Conservation (phyloP, 2,329 filamentous ascomycete genomes). For the Metarhizium sp. region DNA sequence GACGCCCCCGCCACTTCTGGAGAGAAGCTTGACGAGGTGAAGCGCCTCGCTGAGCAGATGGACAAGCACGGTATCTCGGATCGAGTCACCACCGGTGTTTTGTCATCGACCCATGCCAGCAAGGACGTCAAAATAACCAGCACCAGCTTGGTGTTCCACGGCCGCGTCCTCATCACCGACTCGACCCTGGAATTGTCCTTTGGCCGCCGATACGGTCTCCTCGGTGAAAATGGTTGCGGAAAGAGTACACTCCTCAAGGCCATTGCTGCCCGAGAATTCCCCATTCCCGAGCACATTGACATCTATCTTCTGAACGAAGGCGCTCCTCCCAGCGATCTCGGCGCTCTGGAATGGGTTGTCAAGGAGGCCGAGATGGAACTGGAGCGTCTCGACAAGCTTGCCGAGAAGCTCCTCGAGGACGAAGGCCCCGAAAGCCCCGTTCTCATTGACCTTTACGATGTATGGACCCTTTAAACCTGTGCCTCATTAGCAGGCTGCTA, state of each 20-base stretch:
- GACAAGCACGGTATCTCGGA: constrained; percentile 95
- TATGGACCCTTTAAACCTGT: constrained; percentile 31
- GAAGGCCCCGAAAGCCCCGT: constrained; percentile 86
- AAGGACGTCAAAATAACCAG: constrained; percentile 97
- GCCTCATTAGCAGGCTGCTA: constrained; percentile 4
- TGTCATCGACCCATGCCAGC: constrained; percentile 74
- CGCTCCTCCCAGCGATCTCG: constrained; percentile 77
- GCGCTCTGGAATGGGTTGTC: constrained; percentile 95
- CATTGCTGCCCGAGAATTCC: constrained; percentile 87
- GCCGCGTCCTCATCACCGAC: constrained; percentile 90
- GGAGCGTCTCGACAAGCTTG: constrained; percentile 76
- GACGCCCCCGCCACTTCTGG: constrained; percentile 61
- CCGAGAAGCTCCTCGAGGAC: constrained; percentile 83
- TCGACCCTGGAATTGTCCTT: constrained; percentile 88
- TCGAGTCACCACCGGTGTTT: constrained; percentile 94
- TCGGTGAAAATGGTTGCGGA: constrained; percentile 98
- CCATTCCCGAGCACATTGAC: constrained; percentile 92
- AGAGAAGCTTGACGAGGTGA: constrained; percentile 69
- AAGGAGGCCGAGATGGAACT: constrained; percentile 89
- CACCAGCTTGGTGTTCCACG: constrained; percentile 91
- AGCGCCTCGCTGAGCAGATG: constrained; percentile 84
- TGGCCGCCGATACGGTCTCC: constrained; percentile 83
- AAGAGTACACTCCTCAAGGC: constrained; percentile 97
- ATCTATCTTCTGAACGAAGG: constrained; percentile 98
- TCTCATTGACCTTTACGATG: constrained; percentile 91